Conservation (phyloP, 805 yeast genomes). For the Candida ortonii region DNA sequence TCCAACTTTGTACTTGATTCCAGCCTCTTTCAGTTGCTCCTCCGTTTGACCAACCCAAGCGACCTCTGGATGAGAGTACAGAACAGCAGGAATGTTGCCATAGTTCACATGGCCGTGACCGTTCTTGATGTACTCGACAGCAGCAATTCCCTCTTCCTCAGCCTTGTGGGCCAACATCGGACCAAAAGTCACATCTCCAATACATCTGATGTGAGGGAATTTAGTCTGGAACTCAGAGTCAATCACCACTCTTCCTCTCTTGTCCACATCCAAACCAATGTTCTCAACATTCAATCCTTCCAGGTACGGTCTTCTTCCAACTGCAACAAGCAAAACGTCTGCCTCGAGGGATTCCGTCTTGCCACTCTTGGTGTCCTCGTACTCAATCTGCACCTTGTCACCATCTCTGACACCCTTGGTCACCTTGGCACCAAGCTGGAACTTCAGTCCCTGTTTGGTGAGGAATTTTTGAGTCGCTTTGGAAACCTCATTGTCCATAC, state of each 20-base stretch:
- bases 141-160: conserved; percentile 99
- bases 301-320: conserved; percentile 98
- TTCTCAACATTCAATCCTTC: conserved; percentile 85
- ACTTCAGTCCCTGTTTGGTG: conserved; percentile 91
- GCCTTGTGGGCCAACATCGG: conserved; percentile 99
- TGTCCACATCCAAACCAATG: conserved; percentile 86
- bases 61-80: conserved; percentile 99
- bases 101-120: conserved; percentile 99
- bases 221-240: conserved; percentile 92
- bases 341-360: conserved; percentile 76
- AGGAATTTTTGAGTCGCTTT: conserved; percentile 85
- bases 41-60: conserved; percentile 99
- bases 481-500: conserved; percentile 96
- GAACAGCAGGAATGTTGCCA: conserved; percentile 95
- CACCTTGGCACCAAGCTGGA: conserved; percentile 91
- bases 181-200: conserved; percentile 98
- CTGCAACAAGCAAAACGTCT: conserved; percentile 92
- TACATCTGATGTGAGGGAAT: conserved; percentile 89
- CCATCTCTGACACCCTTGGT: conserved; percentile 83
- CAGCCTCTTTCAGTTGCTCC: conserved; percentile 89
- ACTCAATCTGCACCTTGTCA: conserved; percentile 80
- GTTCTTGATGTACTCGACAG: conserved; percentile 86
- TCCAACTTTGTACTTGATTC: conserved; percentile 88
- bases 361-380: conserved; percentile 86
- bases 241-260: conserved; percentile 89